Base-by-base conservation (phyloP, 1,139 yeast species). In the Yamadazyma sp. region DNA sequence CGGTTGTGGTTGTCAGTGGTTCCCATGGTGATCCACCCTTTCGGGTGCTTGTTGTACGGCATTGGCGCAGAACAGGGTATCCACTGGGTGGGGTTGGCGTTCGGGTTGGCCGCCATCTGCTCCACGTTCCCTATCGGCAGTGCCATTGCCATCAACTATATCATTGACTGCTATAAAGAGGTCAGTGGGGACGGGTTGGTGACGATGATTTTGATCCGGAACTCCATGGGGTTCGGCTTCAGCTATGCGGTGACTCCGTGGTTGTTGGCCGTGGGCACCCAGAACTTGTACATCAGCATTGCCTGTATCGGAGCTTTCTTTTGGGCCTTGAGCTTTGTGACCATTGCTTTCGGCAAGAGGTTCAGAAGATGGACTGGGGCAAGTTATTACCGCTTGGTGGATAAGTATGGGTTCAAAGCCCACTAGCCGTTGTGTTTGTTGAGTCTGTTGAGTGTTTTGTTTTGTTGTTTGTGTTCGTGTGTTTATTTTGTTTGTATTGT, bases 1-100 rank as follows among this genome's bases (percentile, higher is more conserved):
- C 46, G 66, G 35, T 44, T 62, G 18, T 59, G 58, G 56, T 53
- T 61, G 17, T 57, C 61, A 54, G 38, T 54, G 3, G 41, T 53
- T 15, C 64, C 65, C 4, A 50, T 57, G 36, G 40, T 62, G 2
- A 30, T 50, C n/a, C 52, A 51, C 22, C 53, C 53, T 4, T 45
- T 45, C 38, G 54, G 54, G 3, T 49, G 50, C 33, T 41, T 55
- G 14, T 47, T 54, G 23, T 55, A 54, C 44, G 58, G 59, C 11
- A 54, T 55, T 24, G 59, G 59, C 5, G 58, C 58, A 4, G 44
- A 34, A 11, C 39, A 53, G 20, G 55, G 56, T 7, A 53, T 54
- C 33, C 58, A 54, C 42, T 54, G 59, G 58, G 51, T 54, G 34
- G 59, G 59, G 2, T 44, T 53, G 25, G 55, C 54, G n/a, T 52